phyloP scores from a whole-genome alignment of 352 stramenopile species.

The Pythium pyrilobum region DNA sequence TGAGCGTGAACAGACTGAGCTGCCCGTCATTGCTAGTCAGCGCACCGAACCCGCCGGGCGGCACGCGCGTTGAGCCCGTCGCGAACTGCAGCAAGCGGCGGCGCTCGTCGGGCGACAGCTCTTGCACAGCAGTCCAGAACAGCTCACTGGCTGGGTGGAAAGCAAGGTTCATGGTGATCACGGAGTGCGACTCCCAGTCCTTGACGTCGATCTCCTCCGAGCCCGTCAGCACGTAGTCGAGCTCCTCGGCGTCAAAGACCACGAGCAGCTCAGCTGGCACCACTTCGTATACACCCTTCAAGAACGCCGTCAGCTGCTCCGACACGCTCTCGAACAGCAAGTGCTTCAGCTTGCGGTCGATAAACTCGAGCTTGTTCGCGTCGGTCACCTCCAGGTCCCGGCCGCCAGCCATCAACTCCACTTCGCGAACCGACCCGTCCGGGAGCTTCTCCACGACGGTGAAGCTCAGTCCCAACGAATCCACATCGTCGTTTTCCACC shows the following conservation, averaged over 20 bases:
- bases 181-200: conserved; percentile 83
- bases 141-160: neutral
- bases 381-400: conserved; percentile 85
- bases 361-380: conserved; percentile 91
- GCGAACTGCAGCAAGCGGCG: conserved; percentile 28
- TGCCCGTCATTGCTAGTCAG: conserved; percentile 23
- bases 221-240: conserved; percentile 90
- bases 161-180: neutral
- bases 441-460: conserved; percentile 16
- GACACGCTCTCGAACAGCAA: conserved; percentile 78
- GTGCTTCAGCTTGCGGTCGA: conserved; percentile 89
- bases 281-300: conserved; percentile 91
- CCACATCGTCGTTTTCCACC: conserved; percentile 39
- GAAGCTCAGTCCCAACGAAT: conserved; percentile 50
- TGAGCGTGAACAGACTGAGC: conserved; percentile 19
- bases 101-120: conserved; percentile 21
- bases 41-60: conserved; percentile 18
- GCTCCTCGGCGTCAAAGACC: conserved; percentile 92
- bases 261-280: conserved; percentile 84
- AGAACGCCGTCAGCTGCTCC: conserved; percentile 51
- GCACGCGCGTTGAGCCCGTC: conserved; percentile 30
- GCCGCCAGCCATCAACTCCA: conserved; percentile 49
- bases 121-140: conserved; percentile 47
- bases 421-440: conserved; percentile 9
- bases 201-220: conserved; percentile 85